phyloP scores from a whole-genome alignment of 108 stramenopile species.

The Fistulifera pelliculosa region DNA sequence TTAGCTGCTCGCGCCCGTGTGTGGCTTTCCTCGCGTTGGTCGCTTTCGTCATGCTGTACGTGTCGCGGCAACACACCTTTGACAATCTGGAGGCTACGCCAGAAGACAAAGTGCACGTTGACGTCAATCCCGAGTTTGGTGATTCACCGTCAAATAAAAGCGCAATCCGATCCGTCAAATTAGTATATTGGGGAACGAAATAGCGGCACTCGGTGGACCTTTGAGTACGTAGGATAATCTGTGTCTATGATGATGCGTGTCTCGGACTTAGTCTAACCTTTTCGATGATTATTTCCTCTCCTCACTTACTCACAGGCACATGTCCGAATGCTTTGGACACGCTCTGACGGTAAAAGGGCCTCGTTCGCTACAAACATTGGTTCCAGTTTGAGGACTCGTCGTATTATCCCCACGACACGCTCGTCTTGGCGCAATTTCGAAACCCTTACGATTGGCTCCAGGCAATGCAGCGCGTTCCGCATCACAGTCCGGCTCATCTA shows the following conservation, averaged over 20 bases:
- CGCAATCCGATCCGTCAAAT: slow-evolving; percentile 35
- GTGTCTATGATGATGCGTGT: not conserved
- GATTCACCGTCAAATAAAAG: too few relatives aligned
- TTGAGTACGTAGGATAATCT: slow-evolving; percentile 35
- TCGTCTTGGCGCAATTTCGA: slow-evolving; percentile 77
- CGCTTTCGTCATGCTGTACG: too few relatives aligned
- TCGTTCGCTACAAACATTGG: slow-evolving; percentile 88
- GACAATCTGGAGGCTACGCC: too few relatives aligned
- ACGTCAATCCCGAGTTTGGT: too few relatives aligned
- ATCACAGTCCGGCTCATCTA: slow-evolving; percentile 43
- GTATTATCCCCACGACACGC: slow-evolving; percentile 47
- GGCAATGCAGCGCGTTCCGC: slow-evolving; percentile 62
- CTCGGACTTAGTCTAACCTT: too few relatives aligned
- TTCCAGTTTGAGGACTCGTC: slow-evolving; percentile 37
- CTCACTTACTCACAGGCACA: slow-evolving; percentile 21
- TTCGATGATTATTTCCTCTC: not conserved
- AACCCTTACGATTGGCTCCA: slow-evolving; percentile 75
- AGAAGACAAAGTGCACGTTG: too few relatives aligned
- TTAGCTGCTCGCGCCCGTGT: too few relatives aligned
- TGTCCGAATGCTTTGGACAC: slow-evolving; percentile 48
- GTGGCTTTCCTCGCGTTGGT: too few relatives aligned
- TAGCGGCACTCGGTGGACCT: slow-evolving; percentile 81
- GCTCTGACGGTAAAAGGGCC: slow-evolving; percentile 36
- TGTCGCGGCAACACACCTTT: too few relatives aligned
- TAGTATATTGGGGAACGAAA: slow-evolving; percentile 75